phyloP scores from a whole-genome alignment of 1,139 yeast genomes.

The Suhomyces atakaporum region DNA sequence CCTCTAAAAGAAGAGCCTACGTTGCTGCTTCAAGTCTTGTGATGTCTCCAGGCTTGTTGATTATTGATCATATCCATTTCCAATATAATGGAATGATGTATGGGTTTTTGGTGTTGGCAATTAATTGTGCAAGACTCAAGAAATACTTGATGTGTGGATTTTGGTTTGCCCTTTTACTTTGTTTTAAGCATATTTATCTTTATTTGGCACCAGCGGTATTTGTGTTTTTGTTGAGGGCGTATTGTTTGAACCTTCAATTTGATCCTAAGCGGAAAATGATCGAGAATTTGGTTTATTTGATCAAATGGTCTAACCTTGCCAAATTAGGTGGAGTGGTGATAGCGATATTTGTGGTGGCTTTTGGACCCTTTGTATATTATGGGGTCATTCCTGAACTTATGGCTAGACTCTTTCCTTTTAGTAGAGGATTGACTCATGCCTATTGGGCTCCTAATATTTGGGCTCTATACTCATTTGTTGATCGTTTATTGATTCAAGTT shows the following conservation, averaged over 20 bases:
- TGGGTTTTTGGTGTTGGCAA: conserved; percentile 74
- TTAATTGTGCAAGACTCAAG: conserved; percentile 66
- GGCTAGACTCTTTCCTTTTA: conserved; percentile 81
- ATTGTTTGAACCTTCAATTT: conserved; percentile 55
- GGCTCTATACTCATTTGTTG: conserved; percentile 91
- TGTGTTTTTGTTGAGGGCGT: conserved; percentile 70
- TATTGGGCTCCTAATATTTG: conserved; percentile 99
- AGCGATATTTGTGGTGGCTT: conserved; percentile 63
- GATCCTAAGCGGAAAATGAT: conserved; percentile 25
- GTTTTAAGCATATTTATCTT: conserved; percentile 92
- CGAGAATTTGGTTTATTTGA: conserved; percentile 41
- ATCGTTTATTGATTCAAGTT: conserved; percentile 63
- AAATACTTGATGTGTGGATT: conserved; percentile 66
- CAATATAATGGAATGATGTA: conserved; percentile 94
- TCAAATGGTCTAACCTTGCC: conserved; percentile 59
- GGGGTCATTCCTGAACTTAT: conserved; percentile 66
- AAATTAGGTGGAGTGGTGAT: conserved; percentile 70
- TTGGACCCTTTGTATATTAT: conserved; percentile 75
- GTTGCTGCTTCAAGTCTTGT: conserved; percentile 83
- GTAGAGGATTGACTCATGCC: conserved; percentile 94
- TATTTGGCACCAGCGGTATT: conserved; percentile 95
- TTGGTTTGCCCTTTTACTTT: conserved; percentile 73
- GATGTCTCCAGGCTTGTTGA: conserved; percentile 83
- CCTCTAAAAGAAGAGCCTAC: conserved; percentile 50
- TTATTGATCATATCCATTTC: conserved; percentile 91